Conservation (phyloP, 495 filamentous ascomycete genomes). For the Xylaria cubensis region DNA sequence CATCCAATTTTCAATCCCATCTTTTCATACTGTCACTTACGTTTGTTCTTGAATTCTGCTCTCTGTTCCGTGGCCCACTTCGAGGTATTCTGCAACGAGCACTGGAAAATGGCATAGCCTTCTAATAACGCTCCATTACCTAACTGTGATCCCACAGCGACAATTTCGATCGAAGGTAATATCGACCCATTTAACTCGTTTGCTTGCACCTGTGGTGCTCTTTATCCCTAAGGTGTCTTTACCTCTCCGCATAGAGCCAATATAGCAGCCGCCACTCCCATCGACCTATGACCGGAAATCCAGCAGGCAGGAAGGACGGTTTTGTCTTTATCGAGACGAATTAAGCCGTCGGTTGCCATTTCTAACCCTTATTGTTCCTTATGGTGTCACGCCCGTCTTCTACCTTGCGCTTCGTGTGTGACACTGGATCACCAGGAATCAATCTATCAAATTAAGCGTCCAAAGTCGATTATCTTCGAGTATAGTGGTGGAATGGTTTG, state of each 20-base stretch:
- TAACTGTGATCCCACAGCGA: slow-evolving; percentile 11
- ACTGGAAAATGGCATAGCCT: slow-evolving; percentile 12
- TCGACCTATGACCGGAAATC: not conserved
- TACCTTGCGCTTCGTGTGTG: slow-evolving; percentile 1
- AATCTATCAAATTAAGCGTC: not conserved
- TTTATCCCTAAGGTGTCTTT: not conserved
- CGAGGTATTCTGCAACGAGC: not conserved
- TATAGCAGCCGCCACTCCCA: not conserved
- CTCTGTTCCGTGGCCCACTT: slow-evolving; percentile 16
- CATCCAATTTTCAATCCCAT: slow-evolving; percentile 34
- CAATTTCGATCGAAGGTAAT: slow-evolving; percentile 1
- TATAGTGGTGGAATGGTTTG: not conserved
- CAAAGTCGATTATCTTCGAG: not conserved
- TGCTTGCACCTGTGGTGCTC: not conserved
- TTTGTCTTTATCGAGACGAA: slow-evolving; percentile 7
- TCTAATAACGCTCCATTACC: slow-evolving; percentile 5
- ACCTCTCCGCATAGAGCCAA: not conserved
- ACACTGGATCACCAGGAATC: slow-evolving; percentile 7
- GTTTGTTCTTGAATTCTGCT: slow-evolving; percentile 27
- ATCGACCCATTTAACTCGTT: slow-evolving; percentile 14
- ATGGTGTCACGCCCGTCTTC: not conserved
- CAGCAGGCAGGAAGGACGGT: not conserved
- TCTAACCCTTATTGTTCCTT: not conserved
- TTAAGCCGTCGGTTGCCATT: not conserved
- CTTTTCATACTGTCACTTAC: slow-evolving; percentile 35